Base-by-base conservation (phyloP, 208 protist genomes). In the Porcisia deanei region DNA sequence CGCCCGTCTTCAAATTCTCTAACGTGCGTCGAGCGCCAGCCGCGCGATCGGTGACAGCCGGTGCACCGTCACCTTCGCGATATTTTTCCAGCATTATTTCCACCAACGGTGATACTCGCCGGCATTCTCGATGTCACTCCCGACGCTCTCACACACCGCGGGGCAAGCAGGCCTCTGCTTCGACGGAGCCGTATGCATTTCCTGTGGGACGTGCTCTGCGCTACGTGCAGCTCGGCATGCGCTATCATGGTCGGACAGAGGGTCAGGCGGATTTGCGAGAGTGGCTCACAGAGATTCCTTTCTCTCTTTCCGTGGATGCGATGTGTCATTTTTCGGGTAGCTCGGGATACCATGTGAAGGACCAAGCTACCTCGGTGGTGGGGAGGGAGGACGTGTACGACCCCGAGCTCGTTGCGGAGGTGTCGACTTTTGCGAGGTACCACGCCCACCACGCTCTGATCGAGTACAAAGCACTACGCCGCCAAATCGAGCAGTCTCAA, bases 381-480 rank as follows among this genome's bases (percentile, higher is more conserved):
- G 30, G 30, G 30, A 30, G 74, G 45, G 45, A n/a, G 53, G 49
- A 49, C 1, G 47, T 39, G 16, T 20, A 43, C 49, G 52, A 37
- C 1, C 53, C 34, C 1, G 30, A 37, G 18, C 52, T 75, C 30
- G 39, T 78, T 12, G 72, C n/a, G 25, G 83, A 77, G 69, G 86
- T 82, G 1, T 71, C 71, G 7, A 59, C 68, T 18, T 94, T 94
- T 58, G 75, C 80, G 20, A 81, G 83, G 16, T 93, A 93, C 73
- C 90, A 96, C 73, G 86, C 80, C 16, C 90, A 96, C 80, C 92
- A 96, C 69, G 82, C 93, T 6, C 71, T 92, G 34, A 80, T 81
- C 10, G 72, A 61, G 7, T 93, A 88, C 67, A 91, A 85, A 64
- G 57, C 12, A 25, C 63, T 76, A 18, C 71, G 79, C 37, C 57